A percentile compares a stretch with the other conserved stretches of the same genome.
Evolutionary conservation across 2,329 filamentous ascomycete genomes (phyloP).

Genomic region (Phaeosphaeria sp.): DNA sequence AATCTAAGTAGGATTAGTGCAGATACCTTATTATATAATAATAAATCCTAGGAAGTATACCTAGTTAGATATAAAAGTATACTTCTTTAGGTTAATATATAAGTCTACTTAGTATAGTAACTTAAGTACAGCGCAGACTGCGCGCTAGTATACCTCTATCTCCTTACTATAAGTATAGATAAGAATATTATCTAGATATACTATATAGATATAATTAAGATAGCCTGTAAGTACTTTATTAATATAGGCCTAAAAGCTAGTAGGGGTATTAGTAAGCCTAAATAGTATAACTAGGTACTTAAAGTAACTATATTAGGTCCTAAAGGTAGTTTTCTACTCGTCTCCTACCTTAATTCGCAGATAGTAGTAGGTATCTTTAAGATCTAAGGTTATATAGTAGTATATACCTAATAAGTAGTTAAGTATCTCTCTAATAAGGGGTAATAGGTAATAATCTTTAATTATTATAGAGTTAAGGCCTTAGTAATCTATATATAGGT

Average conservation of each 20-base stretch:
- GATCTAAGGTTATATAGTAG: conserved; percentile 1
- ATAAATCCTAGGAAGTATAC: neutral
- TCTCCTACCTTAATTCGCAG: conserved; percentile 1
- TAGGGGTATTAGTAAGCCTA: conserved; percentile 11
- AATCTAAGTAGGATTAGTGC: neutral
- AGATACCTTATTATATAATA: neutral
- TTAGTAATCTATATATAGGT: conserved; percentile 1
- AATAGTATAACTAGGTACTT: conserved; percentile 33
- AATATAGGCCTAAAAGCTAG: too few species aligned
- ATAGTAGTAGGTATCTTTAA: conserved; percentile 2
- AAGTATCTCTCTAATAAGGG: neutral
- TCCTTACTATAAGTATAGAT: too few species aligned
- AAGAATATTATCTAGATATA: too few species aligned
- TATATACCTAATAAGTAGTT: neutral
- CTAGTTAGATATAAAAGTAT: neutral
- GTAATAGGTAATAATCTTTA: conserved; percentile 1
- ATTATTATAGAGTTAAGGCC: neutral
- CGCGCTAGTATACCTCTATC: too few species aligned
- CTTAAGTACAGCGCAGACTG: too few species aligned
- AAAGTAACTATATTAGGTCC: conserved; percentile 24
- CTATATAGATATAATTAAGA: too few species aligned
- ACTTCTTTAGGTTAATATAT: too few species aligned
- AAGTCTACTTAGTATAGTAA: too few species aligned
- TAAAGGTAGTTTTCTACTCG: conserved; percentile 10
- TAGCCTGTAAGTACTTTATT: too few species aligned